Conservation (phyloP, 1,284 basidiomycete genomes). For the Apiotrichum domesticum region DNA sequence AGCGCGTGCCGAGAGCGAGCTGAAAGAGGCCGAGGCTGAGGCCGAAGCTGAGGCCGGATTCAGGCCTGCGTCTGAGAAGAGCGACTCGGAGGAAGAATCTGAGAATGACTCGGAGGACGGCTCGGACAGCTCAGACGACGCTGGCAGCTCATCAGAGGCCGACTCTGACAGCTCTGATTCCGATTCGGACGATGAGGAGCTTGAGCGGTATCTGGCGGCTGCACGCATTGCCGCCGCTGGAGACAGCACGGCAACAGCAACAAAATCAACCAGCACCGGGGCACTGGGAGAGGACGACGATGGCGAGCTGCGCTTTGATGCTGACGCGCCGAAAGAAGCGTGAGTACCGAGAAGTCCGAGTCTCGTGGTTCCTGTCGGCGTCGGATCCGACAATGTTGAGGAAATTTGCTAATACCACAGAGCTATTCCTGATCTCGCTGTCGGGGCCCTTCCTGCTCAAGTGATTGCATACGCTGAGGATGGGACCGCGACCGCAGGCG, state of each 20-base stretch:
- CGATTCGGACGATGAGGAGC: constrained; percentile 50
- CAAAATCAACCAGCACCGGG: not conserved
- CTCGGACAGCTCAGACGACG: not conserved
- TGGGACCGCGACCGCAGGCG: constrained; percentile 24
- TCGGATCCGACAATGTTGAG: too few relatives aligned
- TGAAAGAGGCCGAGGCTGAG: not conserved
- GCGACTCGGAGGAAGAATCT: not conserved
- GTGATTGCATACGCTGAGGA: constrained; percentile 48
- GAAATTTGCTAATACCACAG: constrained; percentile 40
- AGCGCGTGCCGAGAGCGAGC: not conserved
- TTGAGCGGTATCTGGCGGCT: constrained; percentile 59
- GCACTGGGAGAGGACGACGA: constrained; percentile 37
- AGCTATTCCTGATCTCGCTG: constrained; percentile 47
- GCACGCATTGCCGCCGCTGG: constrained; percentile 50
- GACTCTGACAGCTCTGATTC: constrained; percentile 3
- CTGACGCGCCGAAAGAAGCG: constrained; percentile 42
- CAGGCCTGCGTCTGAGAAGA: not conserved
- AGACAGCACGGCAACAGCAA: not conserved
- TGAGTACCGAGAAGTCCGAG: constrained; percentile 20
- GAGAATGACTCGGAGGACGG: not conserved
- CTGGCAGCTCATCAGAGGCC: not conserved
- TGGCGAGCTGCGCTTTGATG: constrained; percentile 33
- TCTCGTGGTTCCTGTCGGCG: too few relatives aligned
- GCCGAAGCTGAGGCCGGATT: not conserved
- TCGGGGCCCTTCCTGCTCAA: constrained; percentile 54